Conservation (phyloP, 1,284 basidiomycete species). For the Amylostereum areolatum region DNA sequence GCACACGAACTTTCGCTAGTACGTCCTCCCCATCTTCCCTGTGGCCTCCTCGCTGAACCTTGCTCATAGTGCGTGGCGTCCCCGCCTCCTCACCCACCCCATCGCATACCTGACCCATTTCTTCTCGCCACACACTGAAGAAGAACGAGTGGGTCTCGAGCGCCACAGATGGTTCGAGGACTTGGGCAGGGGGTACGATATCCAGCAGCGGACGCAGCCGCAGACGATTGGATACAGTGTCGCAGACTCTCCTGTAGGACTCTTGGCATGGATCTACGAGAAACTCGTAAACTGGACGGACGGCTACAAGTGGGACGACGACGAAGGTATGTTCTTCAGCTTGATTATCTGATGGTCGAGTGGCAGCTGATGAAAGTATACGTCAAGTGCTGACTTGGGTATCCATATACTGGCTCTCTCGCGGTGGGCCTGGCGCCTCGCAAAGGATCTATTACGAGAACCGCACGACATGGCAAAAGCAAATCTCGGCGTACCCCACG, state of each 20-base stretch:
- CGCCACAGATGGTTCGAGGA: constrained; percentile 13
- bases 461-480: not conserved
- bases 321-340: constrained; percentile 33
- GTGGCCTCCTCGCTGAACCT: not conserved
- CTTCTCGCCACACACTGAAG: constrained; percentile 16
- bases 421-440: constrained; percentile 42
- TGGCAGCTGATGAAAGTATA: no score
- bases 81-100: constrained; percentile 17
- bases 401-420: constrained; percentile 51
- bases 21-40: constrained; percentile 4
- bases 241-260: constrained; percentile 48
- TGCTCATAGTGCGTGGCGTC: constrained; percentile 8
- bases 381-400: constrained; percentile 49
- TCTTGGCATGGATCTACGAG: constrained; percentile 57
- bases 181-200: constrained; percentile 21
- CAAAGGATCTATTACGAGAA: constrained; percentile 43
- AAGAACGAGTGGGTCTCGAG: constrained; percentile 16
- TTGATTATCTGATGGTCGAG: no score
- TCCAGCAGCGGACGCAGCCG: constrained; percentile 25
- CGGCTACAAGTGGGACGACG: constrained; percentile 41
- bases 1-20: constrained; percentile 28
- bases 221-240: constrained; percentile 38
- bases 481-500: not conserved
- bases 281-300: constrained; percentile 48
- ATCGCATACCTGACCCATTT: constrained; percentile 18